Evolutionary conservation across 2,329 filamentous ascomycete species (phyloP).

Genomic region (Plectosphaerella cucumerina): DNA sequence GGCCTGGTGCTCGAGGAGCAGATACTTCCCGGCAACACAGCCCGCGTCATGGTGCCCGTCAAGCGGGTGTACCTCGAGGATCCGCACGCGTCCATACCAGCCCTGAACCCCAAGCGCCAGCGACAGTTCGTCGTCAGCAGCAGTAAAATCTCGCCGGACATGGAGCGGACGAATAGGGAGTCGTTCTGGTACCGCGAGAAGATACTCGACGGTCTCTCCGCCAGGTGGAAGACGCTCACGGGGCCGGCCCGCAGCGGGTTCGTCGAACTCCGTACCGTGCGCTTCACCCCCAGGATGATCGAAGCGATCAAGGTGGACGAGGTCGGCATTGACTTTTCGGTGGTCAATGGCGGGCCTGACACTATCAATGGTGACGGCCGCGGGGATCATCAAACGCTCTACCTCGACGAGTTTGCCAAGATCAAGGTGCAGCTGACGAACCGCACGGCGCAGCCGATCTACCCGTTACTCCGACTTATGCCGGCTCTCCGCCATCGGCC

Average conservation of each 20-base stretch:
- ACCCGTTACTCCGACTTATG: slow-evolving; percentile 70
- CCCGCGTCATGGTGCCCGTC: slow-evolving; percentile 71
- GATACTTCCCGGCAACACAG: slow-evolving; percentile 65
- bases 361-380: slow-evolving; percentile 54
- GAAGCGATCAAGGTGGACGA: slow-evolving; percentile 80
- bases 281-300: slow-evolving; percentile 73
- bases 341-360: slow-evolving; percentile 29
- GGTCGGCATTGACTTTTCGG: slow-evolving; percentile 60
- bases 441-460: slow-evolving; percentile 62
- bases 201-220: slow-evolving; percentile 66
- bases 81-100: slow-evolving; percentile 72
- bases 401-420: slow-evolving; percentile 62
- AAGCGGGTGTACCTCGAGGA: slow-evolving; percentile 73
- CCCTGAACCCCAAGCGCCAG: slow-evolving; percentile 74
- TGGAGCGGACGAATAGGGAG: slow-evolving; percentile 73
- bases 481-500: slow-evolving; percentile 73
- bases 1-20: slow-evolving; percentile 46
- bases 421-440: slow-evolving; percentile 72
- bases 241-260: slow-evolving; percentile 54
- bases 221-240: slow-evolving; percentile 62
- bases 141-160: slow-evolving; percentile 72
- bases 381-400: slow-evolving; percentile 48
- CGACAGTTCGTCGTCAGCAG: slow-evolving; percentile 90
- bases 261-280: slow-evolving; percentile 73
- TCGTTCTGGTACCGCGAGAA: slow-evolving; percentile 89